phyloP scores from a whole-genome alignment of 1,284 basidiomycete genomes.

The Cryptococcus sp. region DNA sequence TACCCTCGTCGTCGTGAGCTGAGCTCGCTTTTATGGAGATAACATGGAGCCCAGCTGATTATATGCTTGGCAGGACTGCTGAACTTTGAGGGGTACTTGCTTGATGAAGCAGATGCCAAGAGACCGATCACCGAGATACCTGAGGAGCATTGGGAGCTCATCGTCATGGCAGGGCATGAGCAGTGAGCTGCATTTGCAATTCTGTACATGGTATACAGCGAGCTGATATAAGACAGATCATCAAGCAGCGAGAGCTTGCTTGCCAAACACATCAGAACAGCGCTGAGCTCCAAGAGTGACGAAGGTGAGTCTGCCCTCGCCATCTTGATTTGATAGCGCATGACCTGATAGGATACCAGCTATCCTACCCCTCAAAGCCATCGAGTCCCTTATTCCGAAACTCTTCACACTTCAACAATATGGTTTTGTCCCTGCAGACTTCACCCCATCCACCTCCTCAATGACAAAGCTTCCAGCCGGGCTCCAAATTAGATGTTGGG shows the following conservation, averaged over 20 bases:
- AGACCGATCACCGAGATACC: constrained; percentile 30
- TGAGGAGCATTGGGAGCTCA: constrained; percentile 32
- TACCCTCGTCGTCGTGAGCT: constrained; percentile 34
- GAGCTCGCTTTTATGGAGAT: not conserved
- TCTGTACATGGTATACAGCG: not conserved
- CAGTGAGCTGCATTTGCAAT: constrained; percentile 22
- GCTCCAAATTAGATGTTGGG: constrained; percentile 45
- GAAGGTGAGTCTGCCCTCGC: constrained; percentile 15
- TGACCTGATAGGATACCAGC: constrained; percentile 14
- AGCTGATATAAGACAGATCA: constrained; percentile 18
- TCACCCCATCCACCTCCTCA: constrained; percentile 22
- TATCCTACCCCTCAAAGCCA: constrained; percentile 20
- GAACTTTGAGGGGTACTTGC: constrained; percentile 27
- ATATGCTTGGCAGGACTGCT: constrained; percentile 16
- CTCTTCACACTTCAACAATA: constrained; percentile 41
- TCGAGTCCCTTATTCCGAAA: constrained; percentile 28
- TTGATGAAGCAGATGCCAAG: constrained; percentile 34
- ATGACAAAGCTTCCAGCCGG: constrained; percentile 31
- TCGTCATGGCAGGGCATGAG: constrained; percentile 45
- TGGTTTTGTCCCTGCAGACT: constrained; percentile 38
- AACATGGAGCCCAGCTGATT: not conserved
- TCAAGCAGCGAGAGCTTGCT: constrained; percentile 30
- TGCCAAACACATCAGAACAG: constrained; percentile 36
- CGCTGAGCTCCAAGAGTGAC: constrained; percentile 18
- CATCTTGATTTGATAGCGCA: not conserved